A percentile compares a stretch with the other conserved stretches of the same genome.
Conservation (phyloP, 2,329 filamentous ascomycete species). For the Ceratocystis destructans region DNA sequence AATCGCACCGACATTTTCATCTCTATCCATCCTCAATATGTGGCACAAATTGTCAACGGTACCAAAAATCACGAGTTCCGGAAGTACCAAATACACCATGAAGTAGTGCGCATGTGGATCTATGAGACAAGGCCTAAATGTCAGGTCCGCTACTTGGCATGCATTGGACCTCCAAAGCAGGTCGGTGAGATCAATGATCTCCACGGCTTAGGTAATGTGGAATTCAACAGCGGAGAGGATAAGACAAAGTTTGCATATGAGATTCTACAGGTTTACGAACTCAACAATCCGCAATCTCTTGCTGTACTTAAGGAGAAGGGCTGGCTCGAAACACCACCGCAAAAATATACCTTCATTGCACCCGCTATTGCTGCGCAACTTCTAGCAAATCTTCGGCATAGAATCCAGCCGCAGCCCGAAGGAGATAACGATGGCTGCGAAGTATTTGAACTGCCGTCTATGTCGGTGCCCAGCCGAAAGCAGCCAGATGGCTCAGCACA, state of each 20-base stretch:
- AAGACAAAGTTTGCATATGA: conserved; percentile 37
- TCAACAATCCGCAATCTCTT: conserved; percentile 45
- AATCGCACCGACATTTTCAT: conserved; percentile 42
- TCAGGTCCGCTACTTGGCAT: conserved; percentile 47
- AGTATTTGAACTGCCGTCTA: not conserved
- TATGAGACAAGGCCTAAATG: conserved; percentile 36
- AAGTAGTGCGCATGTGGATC: conserved; percentile 49
- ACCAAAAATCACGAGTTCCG: conserved; percentile 42
- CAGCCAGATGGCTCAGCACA: not conserved
- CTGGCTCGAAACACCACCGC: conserved; percentile 38
- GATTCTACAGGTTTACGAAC: conserved; percentile 44
- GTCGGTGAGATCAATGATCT: conserved; percentile 35
- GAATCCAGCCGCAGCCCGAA: conserved; percentile 8
- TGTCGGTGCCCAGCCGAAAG: not conserved
- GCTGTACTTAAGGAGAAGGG: conserved; percentile 40
- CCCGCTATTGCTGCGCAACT: conserved; percentile 45
- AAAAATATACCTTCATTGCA: conserved; percentile 40
- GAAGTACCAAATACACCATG: conserved; percentile 39
- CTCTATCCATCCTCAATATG: conserved; percentile 34
- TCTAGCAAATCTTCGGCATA: conserved; percentile 41
- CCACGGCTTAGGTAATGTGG: conserved; percentile 36
- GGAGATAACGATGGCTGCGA: conserved; percentile 17
- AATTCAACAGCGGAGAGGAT: conserved; percentile 34
- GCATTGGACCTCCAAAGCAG: conserved; percentile 34
- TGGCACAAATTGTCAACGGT: conserved; percentile 37